Percentiles rank a stretch among this genome's conserved stretches.
Evolutionary conservation across 2,329 filamentous ascomycete species (phyloP).

Genomic region (Sporothrix pseudoabietina): DNA sequence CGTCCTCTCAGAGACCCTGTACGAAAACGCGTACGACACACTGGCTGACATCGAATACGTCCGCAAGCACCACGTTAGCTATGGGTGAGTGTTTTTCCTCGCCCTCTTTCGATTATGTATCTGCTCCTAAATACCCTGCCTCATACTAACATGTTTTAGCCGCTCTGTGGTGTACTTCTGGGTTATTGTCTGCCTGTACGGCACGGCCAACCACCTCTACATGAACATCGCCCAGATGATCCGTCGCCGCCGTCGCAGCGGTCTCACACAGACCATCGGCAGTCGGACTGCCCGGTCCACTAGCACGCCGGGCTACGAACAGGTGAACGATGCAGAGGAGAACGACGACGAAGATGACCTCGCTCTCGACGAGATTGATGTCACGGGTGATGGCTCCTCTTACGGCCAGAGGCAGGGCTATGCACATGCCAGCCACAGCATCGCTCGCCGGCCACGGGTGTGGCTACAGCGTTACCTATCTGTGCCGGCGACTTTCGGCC

Average conservation of each 20-base stretch:
- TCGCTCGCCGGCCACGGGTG: slow-evolving; percentile 22
- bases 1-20: slow-evolving; percentile 43
- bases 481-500: slow-evolving; percentile 46
- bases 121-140: no score
- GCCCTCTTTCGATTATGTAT: background rate
- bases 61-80: slow-evolving; percentile 42
- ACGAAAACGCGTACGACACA: slow-evolving; percentile 45
- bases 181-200: slow-evolving; percentile 41
- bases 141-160: background rate
- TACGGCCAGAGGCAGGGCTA: background rate
- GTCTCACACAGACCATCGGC: background rate
- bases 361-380: background rate
- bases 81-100: slow-evolving; percentile 41
- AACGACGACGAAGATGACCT: slow-evolving; percentile 8
- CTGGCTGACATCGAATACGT: slow-evolving; percentile 46
- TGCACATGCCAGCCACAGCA: background rate
- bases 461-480: slow-evolving; percentile 31
- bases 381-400: background rate
- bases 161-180: slow-evolving; percentile 45
- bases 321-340: background rate
- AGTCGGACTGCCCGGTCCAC: background rate
- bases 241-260: background rate
- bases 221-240: background rate
- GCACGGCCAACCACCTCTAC: slow-evolving; percentile 14
- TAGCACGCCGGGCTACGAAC: background rate